Evolutionary conservation across 345 rosid species (phyloP).

Genomic region (Syzygium aromaticum): DNA sequence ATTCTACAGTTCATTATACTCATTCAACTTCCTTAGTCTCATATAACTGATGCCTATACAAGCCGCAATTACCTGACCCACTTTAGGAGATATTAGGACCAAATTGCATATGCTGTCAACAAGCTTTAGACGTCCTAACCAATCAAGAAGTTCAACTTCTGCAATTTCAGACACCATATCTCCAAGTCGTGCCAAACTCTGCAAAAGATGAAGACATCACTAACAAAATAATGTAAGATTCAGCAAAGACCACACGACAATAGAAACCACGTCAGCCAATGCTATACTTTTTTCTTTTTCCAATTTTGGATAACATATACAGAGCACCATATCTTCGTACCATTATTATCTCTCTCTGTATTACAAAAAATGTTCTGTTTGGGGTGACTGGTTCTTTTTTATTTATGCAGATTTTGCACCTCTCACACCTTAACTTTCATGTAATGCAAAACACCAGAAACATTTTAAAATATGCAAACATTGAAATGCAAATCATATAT

Average conservation of each 20-base stretch:
- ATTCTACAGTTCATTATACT: background rate
- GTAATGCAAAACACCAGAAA: background rate
- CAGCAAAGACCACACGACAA: background rate
- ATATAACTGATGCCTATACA: background rate
- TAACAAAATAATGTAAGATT: background rate
- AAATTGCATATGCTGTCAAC: slow-evolving; percentile 68
- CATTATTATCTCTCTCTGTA: background rate
- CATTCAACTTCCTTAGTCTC: background rate
- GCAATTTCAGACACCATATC: slow-evolving; percentile 56
- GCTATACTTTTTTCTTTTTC: background rate
- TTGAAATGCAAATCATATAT: background rate
- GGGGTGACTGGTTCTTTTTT: background rate
- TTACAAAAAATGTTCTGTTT: background rate
- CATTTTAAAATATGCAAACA: background rate
- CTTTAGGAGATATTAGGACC: slow-evolving; percentile 58
- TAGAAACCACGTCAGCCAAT: background rate
- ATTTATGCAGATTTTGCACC: background rate
- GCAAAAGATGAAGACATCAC: slow-evolving; percentile 9
- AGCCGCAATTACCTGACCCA: slow-evolving; percentile 56
- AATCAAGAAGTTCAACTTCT: slow-evolving; percentile 69
- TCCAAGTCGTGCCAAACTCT: slow-evolving; percentile 53
- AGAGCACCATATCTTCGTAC: background rate
- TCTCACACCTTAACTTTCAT: background rate
- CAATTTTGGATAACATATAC: background rate
- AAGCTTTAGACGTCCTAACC: slow-evolving; percentile 76